phyloP scores from a whole-genome alignment of 108 stramenopile species.

The Bacterosira constricta region DNA sequence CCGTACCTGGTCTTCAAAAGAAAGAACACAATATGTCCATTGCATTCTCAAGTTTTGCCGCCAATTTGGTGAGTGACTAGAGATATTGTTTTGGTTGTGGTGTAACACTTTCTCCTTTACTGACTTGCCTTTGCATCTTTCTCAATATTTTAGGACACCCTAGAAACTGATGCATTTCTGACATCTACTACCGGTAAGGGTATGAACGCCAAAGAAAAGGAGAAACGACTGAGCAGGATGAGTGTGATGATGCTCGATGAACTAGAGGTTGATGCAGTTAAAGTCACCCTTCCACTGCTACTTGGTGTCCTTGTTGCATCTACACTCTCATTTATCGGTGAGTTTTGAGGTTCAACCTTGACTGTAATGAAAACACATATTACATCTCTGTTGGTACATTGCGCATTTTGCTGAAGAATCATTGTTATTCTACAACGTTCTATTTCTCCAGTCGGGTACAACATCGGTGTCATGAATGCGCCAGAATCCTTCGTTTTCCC shows the following conservation, averaged over 20 bases:
- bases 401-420: neutral
- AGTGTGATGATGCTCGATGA: constrained; percentile 81
- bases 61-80: too few species aligned
- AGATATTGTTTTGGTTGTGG: too few species aligned
- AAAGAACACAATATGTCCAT: constrained; percentile 60
- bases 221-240: constrained; percentile 48
- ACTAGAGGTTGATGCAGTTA: constrained; percentile 74
- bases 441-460: constrained; percentile 81
- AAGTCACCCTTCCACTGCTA: constrained; percentile 78
- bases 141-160: constrained; percentile 76
- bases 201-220: constrained; percentile 48
- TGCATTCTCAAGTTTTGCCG: constrained; percentile 75
- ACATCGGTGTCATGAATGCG: constrained; percentile 84
- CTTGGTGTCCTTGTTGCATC: constrained; percentile 66
- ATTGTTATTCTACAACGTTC: too few species aligned
- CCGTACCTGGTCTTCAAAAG: constrained; percentile 79
- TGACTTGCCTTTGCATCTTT: too few species aligned
- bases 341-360: too few species aligned
- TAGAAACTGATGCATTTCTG: constrained; percentile 36
- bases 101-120: too few species aligned
- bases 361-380: too few species aligned
- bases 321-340: constrained; percentile 33
- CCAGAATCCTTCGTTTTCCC: constrained; percentile 81
- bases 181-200: constrained; percentile 25
- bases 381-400: neutral